A percentile compares a stretch with the other conserved stretches of the same genome.
Evolutionary conservation across 192 early-diverging fungal species (phyloP).

Genomic region (Backusella morwellensis): DNA sequence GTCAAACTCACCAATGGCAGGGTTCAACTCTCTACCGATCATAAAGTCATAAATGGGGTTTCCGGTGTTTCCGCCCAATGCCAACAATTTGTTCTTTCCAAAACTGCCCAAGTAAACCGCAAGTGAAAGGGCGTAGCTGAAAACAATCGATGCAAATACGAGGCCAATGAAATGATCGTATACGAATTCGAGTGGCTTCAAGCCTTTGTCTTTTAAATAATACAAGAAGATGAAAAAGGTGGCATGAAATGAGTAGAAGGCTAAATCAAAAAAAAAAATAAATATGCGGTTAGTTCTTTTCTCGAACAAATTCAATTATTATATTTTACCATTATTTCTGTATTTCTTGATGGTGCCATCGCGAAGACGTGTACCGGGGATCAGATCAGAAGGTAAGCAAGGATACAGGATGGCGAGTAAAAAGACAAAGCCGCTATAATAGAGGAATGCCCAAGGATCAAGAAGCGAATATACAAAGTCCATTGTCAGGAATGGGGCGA

Average conservation of each 20-base stretch:
- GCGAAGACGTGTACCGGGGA: conserved; percentile 68
- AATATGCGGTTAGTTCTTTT: not conserved
- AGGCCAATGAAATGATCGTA: conserved; percentile 78
- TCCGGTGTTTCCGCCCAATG: conserved; percentile 89
- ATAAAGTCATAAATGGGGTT: conserved; percentile 91
- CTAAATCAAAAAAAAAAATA: conserved; percentile 30
- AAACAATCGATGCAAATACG: conserved; percentile 64
- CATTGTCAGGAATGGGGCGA: not conserved
- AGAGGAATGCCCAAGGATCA: conserved; percentile 49
- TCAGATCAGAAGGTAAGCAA: conserved; percentile 62
- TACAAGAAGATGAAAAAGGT: conserved; percentile 48
- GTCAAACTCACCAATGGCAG: conserved; percentile 79
- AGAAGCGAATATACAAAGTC: not conserved
- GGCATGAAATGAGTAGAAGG: conserved; percentile 44
- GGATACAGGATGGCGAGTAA: conserved; percentile 68
- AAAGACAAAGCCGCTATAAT: conserved; percentile 64
- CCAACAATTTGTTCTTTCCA: conserved; percentile 61
- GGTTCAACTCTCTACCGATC: conserved; percentile 96
- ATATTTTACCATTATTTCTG: conserved; percentile 65
- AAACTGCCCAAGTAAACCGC: conserved; percentile 79
- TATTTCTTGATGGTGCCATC: conserved; percentile 71
- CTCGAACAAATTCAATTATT: not conserved
- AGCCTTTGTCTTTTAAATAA: conserved; percentile 51
- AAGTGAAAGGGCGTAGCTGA: conserved; percentile 61
- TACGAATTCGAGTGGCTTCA: conserved; percentile 74